Evolutionary conservation across 2,329 filamentous ascomycete species (phyloP).

Genomic region (Fusarium pseudonygamai): DNA sequence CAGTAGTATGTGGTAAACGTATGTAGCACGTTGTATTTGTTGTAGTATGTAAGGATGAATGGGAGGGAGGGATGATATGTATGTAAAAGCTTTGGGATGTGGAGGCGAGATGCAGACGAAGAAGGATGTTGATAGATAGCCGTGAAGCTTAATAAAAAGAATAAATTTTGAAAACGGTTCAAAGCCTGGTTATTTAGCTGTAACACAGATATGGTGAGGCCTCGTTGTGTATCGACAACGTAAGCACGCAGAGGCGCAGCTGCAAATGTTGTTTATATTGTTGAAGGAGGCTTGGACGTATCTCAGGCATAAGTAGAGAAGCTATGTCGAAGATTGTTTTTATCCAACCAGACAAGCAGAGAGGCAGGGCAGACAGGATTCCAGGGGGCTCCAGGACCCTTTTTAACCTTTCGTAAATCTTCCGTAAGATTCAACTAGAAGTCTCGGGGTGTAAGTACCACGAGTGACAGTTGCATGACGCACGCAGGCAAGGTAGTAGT

Average conservation of each 20-base stretch:
- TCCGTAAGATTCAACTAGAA: constrained; percentile 18
- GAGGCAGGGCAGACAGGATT: background rate
- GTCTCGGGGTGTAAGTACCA: background rate
- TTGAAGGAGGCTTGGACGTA: constrained; percentile 32
- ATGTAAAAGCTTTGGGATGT: constrained; percentile 1
- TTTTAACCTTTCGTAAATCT: constrained; percentile 32
- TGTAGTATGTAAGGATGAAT: background rate
- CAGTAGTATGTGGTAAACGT: background rate
- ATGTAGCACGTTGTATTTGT: background rate
- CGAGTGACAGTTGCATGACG: constrained; percentile 36
- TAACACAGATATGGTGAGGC: constrained; percentile 31
- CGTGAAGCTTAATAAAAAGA: constrained; percentile 23
- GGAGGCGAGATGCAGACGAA: background rate
- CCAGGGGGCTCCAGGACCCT: constrained; percentile 11
- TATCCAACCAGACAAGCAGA: constrained; percentile 31
- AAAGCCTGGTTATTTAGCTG: constrained; percentile 32
- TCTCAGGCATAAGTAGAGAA: constrained; percentile 26
- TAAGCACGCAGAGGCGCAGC: constrained; percentile 36
- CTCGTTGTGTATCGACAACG: constrained; percentile 34
- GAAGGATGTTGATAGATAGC: background rate
- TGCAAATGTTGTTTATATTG: constrained; percentile 14
- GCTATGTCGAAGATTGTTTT: constrained; percentile 8
- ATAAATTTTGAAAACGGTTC: constrained; percentile 9
- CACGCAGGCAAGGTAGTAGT: constrained; percentile 11
- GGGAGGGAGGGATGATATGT: background rate